These are phyloP conservation scores for Circinella minor DNA, from an alignment of 371 early-diverging fungal genomes.

Conservation along the genomic window DNA sequence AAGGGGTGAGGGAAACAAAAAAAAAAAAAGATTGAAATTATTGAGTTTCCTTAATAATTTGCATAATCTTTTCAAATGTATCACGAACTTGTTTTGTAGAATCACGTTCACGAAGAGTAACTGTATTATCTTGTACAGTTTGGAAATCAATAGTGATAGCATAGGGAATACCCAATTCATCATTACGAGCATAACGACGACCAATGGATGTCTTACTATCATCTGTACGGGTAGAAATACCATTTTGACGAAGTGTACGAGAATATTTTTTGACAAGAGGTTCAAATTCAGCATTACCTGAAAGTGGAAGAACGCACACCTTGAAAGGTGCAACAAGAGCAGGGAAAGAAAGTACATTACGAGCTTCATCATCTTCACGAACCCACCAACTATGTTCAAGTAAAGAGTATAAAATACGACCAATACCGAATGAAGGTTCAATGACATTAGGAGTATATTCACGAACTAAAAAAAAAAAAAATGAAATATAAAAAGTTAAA, in stretches of 20 bases:
- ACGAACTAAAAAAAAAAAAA: slow-evolving; percentile 66
- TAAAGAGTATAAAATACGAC: slow-evolving; percentile 98
- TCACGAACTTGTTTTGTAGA: slow-evolving; percentile 96
- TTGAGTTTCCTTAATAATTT: slow-evolving; percentile 59
- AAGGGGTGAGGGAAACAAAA: neutral
- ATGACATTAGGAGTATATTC: slow-evolving; percentile 99
- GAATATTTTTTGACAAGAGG: slow-evolving; percentile 71
- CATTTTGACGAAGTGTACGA: slow-evolving; percentile 46
- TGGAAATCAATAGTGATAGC: slow-evolving; percentile 99
- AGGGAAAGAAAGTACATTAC: slow-evolving; percentile 91
- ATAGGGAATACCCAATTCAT: slow-evolving; percentile 99
- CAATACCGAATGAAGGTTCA: slow-evolving; percentile 99
- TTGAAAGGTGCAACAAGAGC: slow-evolving; percentile 94
- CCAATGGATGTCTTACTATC: slow-evolving; percentile 95
- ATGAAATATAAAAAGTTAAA: neutral
- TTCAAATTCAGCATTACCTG: slow-evolving; percentile 76
- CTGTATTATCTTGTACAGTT: slow-evolving; percentile 91
- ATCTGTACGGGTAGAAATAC: slow-evolving; percentile 80
- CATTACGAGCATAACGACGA: slow-evolving; percentile 97
- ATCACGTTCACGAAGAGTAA: slow-evolving; percentile 99
- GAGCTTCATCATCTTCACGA: slow-evolving; percentile 91
- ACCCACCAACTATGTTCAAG: slow-evolving; percentile 97
- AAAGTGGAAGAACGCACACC: slow-evolving; percentile 91
- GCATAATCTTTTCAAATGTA: slow-evolving; percentile 70
- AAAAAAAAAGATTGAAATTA: neutral